Percentiles rank a stretch among this genome's conserved stretches.
Evolutionary conservation across 257 asterid species (phyloP).

Genomic region (Solanum pinnatisectum): DNA sequence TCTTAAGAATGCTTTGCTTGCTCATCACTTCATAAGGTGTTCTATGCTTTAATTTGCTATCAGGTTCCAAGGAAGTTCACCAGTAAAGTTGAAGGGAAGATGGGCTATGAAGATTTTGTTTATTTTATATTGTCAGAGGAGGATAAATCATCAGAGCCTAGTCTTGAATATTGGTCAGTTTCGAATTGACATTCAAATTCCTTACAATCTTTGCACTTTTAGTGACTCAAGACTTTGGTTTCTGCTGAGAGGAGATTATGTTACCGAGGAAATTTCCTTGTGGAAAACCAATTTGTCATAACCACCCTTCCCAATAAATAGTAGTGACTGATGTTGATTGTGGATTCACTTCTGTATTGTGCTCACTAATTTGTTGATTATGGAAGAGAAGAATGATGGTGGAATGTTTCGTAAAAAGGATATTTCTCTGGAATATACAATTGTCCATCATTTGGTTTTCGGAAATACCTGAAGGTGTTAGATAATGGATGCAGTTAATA

Average conservation of each 20-base stretch:
- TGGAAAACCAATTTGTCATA: neutral
- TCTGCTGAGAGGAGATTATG: neutral
- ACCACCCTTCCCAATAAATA: neutral
- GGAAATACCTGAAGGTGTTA: neutral
- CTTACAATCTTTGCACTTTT: neutral
- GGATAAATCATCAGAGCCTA: slow-evolving; percentile 94
- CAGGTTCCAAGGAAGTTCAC: slow-evolving; percentile 98
- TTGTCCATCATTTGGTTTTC: neutral
- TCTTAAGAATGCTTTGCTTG: neutral
- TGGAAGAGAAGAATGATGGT: neutral
- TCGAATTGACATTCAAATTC: neutral
- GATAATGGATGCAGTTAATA: neutral
- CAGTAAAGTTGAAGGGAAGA: slow-evolving; percentile 96
- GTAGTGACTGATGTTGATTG: neutral
- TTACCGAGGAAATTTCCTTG: neutral
- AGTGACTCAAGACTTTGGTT: neutral
- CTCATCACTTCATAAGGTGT: slow-evolving; percentile 1
- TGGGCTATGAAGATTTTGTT: slow-evolving; percentile 99
- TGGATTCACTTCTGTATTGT: neutral
- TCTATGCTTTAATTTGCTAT: slow-evolving; percentile 19
- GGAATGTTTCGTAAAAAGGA: neutral
- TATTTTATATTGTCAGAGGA: slow-evolving; percentile 98
- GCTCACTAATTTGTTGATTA: neutral
- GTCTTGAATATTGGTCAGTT: slow-evolving; percentile 92
- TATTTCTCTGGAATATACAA: neutral